Base-by-base conservation (phyloP, 1,139 yeast species). In the Lodderomyces metapsilosis region DNA sequence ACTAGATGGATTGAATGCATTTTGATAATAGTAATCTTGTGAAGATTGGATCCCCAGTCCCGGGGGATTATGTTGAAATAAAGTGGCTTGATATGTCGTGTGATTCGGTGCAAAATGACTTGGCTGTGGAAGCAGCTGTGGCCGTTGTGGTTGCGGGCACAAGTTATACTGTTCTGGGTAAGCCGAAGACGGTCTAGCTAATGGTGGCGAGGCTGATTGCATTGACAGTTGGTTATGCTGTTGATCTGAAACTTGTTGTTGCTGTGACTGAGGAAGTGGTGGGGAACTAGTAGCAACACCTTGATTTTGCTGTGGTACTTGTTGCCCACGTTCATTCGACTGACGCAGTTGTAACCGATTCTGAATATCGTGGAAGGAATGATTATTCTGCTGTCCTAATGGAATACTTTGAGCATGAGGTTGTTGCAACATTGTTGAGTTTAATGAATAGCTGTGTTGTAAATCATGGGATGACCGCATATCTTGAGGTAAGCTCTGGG, bases 31-130 rank as follows among this genome's bases (percentile, higher is more conserved):
- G n/a, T 25, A 17, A 17, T 13, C 18, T 2, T 21, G 28, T 15
- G 40, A n/a, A 10, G 28, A 18, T 9, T 15, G 18, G 2, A 37
- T 31, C n/a, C 22, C 20, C 22, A 21, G 25, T 40, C 35, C 44
- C 20, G 51, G 46, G 17, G 52, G 41, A 40, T 47, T 47, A 39
- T 50, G 53, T 31, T 50, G 53, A 33, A 50, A 50, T 47, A 47
- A 34, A 4, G 53, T 50, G 2, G 53, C 53, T 35, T 47, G 45
- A 27, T 48, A 47, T 11, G 51, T 48, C 24, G 34, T 45, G 18
- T 43, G 50, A n/a, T 33, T 40, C 3, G 43, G 37, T 2, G 34
- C 31, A 25, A 18, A 28, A 6, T 36, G 12, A 16, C 9, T 24
- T 12, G 34, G 32, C 12, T 34, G 34, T 8, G 36, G 40, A 23